Evolutionary conservation across 495 filamentous ascomycete genomes (phyloP), one percentile per base, ranked within the genome.

Genomic region (Cryomyces minteri): DNA sequence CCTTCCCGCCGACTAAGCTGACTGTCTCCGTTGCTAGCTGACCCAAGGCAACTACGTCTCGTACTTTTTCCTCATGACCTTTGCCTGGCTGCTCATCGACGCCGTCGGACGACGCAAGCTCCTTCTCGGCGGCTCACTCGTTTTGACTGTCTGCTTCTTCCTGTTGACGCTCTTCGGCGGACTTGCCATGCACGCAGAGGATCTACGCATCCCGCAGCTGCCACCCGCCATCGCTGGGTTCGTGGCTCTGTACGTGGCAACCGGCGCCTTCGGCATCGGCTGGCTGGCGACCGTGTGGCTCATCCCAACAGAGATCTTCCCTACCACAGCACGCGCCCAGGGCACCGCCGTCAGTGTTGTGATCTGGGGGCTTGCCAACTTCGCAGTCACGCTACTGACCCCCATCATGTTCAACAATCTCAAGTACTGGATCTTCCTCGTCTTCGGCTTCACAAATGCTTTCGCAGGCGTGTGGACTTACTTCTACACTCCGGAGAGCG

Each of bases 221-320:
- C 53, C 54, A 0, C 51, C 68, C 5, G 68, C 62, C 11, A 62
- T 73, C 14, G 53, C 63, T 0, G 72, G 72, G 1, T 65, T 58
- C 25, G 42, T 72, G 0, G 52, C 55, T 4, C 55, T 76, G 2
- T 73, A 58, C 51, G 41, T 69, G 11, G 68, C 70, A 6, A 76
- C 72, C 5, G 67, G 68, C 1, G 65, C 66, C 36, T 76, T 76
- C 53, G 72, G 72, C 33, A 67, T 74, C 39, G 71, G 67, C 33
- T 76, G 71, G 72, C 56, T 76, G 6, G 51, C 70, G 2, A 66
- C 73, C 5, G 60, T 67, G 38, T 76, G 71, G 72, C 56, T 75
- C 10, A 72, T 76, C 43, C 72, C 72, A 3, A 76, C 72, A 1
- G 71, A 76, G 49, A 74, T 76, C 47, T 75, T 65, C 50, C 68